Evolutionary conservation across 164 flowering plant species (phyloP), one percentile per base, ranked within the genome.

Genomic region (Echeveria elegans): DNA sequence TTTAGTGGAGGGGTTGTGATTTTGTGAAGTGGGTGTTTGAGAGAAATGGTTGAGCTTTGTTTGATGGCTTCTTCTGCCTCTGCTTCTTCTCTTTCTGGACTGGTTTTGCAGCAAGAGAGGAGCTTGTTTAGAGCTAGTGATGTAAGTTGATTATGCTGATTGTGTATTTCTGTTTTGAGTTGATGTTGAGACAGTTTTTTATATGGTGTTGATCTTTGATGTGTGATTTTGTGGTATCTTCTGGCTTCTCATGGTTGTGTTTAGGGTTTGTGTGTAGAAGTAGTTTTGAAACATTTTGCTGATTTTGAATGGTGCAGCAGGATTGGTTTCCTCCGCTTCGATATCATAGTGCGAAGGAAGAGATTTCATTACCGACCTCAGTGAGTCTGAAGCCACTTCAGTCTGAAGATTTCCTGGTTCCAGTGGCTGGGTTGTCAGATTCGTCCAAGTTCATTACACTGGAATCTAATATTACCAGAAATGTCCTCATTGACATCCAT

Each of bases 371-470:
- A 21, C 66, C 77, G 10, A 71, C 66, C 26, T 71, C 75, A 21
- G 52, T 71, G 62, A 77, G 65, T 68, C 56, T 75, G 62, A 77
- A 48, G 65, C 69, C 74, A 47, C 65, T 69, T 63, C 78, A 72
- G 66, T 65, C 19, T 8, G 78, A 75, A 71, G 80, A 80, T 68
- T 60, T 77, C n/a, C 72, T 81, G 82, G 82, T 77, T 73, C 76
- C 80, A 24, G 36, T 69, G 28, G 69, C 64, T 72, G 74, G 73
- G 47, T 60, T 74, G 15, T 37, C 70, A 5, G 80, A 74, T 26
- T 62, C 70, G 37, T 67, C 63, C 66, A 75, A 75, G 29, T 66
- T 74, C 65, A 68, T 75, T 68, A 71, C 71, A 67, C 23, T 76
- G 69, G 78, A 78, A 63, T 68, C 81, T 45, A 30, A 68, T 47